A percentile compares a stretch with the other conserved stretches of the same genome.
phyloP scores from a whole-genome alignment of 768 basidiomycete genomes.

The Russula sp. region DNA sequence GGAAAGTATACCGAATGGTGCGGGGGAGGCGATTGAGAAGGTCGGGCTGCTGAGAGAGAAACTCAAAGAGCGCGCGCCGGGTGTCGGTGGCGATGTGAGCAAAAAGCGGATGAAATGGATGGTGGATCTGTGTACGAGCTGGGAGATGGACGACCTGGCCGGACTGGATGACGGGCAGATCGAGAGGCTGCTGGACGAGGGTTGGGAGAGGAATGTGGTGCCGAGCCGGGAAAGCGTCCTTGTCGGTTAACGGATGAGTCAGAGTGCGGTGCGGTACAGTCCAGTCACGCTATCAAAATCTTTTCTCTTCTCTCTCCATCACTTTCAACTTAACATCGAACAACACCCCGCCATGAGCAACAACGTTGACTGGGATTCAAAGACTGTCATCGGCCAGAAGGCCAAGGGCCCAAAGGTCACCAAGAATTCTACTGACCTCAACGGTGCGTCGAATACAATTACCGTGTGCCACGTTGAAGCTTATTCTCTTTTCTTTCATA shows the following conservation, averaged over 20 bases:
- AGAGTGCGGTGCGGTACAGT: neutral
- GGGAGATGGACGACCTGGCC: constrained; percentile 78
- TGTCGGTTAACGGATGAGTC: constrained; percentile 6
- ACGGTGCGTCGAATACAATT: constrained; percentile 33
- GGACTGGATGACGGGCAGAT: constrained; percentile 59
- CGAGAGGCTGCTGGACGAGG: constrained; percentile 62
- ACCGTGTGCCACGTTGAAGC: constrained; percentile 20
- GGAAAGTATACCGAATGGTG: constrained; percentile 55
- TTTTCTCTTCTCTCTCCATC: constrained; percentile 5
- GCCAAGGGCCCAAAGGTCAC: constrained; percentile 54
- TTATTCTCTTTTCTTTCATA: neutral
- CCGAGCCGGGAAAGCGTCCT: constrained; percentile 34
- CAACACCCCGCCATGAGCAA: constrained; percentile 21
- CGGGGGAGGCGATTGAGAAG: constrained; percentile 71
- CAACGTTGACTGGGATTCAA: constrained; percentile 59
- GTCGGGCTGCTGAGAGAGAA: constrained; percentile 68
- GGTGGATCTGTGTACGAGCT: constrained; percentile 75
- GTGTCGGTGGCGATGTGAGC: constrained; percentile 70
- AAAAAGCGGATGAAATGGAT: constrained; percentile 89
- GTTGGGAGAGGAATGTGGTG: constrained; percentile 68
- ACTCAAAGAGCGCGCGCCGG: constrained; percentile 75
- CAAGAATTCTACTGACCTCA: constrained; percentile 53
- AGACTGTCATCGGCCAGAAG: constrained; percentile 66
- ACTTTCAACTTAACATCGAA: neutral
- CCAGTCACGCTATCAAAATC: neutral